Conservation (phyloP, 1,139 yeast genomes). For the Ogataea hybrid region DNA sequence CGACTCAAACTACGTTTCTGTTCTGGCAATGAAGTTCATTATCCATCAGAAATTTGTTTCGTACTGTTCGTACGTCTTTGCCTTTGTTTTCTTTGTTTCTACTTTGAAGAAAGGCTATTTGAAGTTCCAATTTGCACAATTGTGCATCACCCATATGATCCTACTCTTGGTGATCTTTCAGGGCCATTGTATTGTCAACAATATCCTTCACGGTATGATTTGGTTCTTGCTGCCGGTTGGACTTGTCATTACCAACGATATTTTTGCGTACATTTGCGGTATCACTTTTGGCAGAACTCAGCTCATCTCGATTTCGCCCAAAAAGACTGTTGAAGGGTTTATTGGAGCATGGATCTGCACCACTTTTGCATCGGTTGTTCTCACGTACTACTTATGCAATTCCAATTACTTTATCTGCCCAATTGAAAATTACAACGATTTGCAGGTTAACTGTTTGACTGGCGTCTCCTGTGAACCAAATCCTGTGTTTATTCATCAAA, state of each 20-base stretch:
- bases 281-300: constrained; percentile 94
- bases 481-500: constrained; percentile 81
- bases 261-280: constrained; percentile 95
- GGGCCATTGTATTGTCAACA: constrained; percentile 88
- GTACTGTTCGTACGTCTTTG: constrained; percentile 81
- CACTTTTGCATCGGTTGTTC: constrained; percentile 64
- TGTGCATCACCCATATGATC: constrained; percentile 94
- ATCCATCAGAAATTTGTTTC: constrained; percentile 80
- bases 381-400: constrained; percentile 62
- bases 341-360: constrained; percentile 98
- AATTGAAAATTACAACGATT: constrained; percentile 49
- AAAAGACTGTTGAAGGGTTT: constrained; percentile 96
- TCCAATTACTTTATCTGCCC: constrained; percentile 87
- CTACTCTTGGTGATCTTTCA: constrained; percentile 87
- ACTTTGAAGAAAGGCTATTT: constrained; percentile 87
- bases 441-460: constrained; percentile 56
- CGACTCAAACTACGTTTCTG: constrained; percentile 42
- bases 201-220: constrained; percentile 84
- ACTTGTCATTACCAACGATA: constrained; percentile 89
- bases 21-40: constrained; percentile 36
- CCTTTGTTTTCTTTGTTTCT: constrained; percentile 86
- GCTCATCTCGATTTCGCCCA: constrained; percentile 90
- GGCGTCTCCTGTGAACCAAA: constrained; percentile 77
- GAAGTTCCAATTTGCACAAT: constrained; percentile 89
- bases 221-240: constrained; percentile 95